These are phyloP conservation scores for Citrullus mucosospermus DNA, from an alignment of 306 rosid genomes.

Conservation along the genomic window DNA sequence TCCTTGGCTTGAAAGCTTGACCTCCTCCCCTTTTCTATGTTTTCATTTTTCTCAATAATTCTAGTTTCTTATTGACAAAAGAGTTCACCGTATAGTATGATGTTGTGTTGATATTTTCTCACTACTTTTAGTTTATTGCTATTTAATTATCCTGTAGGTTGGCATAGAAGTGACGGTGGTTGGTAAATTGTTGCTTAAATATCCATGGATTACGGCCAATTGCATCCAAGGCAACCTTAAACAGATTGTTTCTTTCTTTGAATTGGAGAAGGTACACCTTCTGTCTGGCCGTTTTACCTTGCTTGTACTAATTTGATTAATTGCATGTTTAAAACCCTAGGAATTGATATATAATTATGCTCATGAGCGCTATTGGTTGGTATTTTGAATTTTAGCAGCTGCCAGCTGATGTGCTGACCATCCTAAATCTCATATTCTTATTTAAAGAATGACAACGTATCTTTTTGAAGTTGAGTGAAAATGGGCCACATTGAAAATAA, in stretches of 20 bases:
- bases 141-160: conserved; percentile 31
- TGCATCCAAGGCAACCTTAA: conserved; percentile 58
- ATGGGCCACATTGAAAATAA: not conserved
- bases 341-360: not conserved
- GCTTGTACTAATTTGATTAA: not conserved
- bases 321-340: not conserved
- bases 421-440: not conserved
- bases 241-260: conserved; percentile 36
- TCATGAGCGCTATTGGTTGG: not conserved
- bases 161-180: conserved; percentile 29
- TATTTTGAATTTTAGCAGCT: not conserved
- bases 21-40: not conserved
- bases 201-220: conserved; percentile 68
- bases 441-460: not conserved
- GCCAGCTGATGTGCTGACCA: not conserved
- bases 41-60: not conserved
- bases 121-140: conserved; percentile 1
- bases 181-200: conserved; percentile 45
- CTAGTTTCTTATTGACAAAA: not conserved
- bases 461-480: not conserved
- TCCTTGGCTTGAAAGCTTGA: not conserved
- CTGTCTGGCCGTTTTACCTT: conserved; percentile 7
- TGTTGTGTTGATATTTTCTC: not conserved
- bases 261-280: conserved; percentile 42
- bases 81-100: not conserved